These are phyloP conservation scores for Phytophthora ramorum DNA, from an alignment of 352 stramenopile species.

Conservation along the genomic window DNA sequence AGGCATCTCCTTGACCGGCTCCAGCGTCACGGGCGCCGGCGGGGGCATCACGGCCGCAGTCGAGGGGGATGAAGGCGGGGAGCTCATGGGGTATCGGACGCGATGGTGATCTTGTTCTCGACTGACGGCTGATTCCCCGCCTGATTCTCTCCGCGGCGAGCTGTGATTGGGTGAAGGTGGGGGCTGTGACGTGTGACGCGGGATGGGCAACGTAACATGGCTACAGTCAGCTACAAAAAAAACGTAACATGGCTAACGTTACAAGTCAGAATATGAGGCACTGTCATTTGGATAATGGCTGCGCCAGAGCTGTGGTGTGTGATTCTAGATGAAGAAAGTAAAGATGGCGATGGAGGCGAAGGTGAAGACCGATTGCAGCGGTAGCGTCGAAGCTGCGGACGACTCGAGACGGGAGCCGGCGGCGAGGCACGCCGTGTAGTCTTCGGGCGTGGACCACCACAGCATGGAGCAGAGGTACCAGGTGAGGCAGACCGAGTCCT, in stretches of 20 bases:
- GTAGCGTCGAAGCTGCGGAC: constrained; percentile 17
- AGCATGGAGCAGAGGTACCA: constrained; percentile 75
- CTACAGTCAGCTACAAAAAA: constrained; percentile 3
- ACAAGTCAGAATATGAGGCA: too few relatives aligned
- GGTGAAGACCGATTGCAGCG: not conserved
- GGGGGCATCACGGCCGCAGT: constrained; percentile 8
- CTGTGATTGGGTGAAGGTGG: constrained; percentile 10
- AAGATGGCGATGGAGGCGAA: constrained; percentile 1
- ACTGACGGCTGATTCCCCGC: constrained; percentile 8
- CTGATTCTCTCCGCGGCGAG: not conserved
- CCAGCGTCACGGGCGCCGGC: constrained; percentile 28
- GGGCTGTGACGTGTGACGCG: not conserved
- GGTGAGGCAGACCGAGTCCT: constrained; percentile 49
- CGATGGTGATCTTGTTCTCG: constrained; percentile 20
- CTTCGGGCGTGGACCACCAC: constrained; percentile 74
- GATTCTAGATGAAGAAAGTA: not conserved
- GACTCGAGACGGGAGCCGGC: constrained; percentile 24
- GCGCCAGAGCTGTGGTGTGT: too few relatives aligned
- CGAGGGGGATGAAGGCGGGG: constrained; percentile 18
- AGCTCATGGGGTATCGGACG: constrained; percentile 7
- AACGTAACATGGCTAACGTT: too few relatives aligned
- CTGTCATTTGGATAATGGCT: too few relatives aligned
- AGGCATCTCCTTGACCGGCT: constrained; percentile 39
- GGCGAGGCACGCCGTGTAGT: constrained; percentile 60
- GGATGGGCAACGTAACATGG: constrained; percentile 6